These are phyloP conservation scores for Teunomyces funiuensis DNA, from an alignment of 805 yeast species.

Conservation along the genomic window DNA sequence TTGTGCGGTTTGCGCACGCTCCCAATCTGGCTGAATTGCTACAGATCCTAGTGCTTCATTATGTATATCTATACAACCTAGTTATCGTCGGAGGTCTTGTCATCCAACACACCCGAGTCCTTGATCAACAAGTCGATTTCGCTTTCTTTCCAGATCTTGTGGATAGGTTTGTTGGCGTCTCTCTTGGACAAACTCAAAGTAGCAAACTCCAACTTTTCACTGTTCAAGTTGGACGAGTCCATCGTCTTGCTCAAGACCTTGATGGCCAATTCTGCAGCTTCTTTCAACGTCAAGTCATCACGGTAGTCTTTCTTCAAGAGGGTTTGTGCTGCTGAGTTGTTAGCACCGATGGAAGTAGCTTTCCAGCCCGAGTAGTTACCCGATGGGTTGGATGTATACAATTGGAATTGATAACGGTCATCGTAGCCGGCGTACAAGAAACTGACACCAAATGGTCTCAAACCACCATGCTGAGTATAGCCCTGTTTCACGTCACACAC, in stretches of 20 bases:
- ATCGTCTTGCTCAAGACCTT: slow-evolving; percentile 92
- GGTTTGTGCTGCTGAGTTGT: slow-evolving; percentile 94
- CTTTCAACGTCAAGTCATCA: slow-evolving; percentile 68
- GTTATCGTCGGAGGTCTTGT: slow-evolving; percentile 28
- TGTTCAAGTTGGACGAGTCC: slow-evolving; percentile 79
- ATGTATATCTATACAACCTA: slow-evolving; percentile 10
- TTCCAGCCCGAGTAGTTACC: slow-evolving; percentile 99
- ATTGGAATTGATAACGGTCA: slow-evolving; percentile 83
- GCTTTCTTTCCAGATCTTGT: slow-evolving; percentile 75
- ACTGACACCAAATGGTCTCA: slow-evolving; percentile 97
- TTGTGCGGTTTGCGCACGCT: not conserved
- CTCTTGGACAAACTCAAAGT: slow-evolving; percentile 56
- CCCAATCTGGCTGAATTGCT: not conserved
- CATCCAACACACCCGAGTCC: slow-evolving; percentile 65
- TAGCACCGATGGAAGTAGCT: slow-evolving; percentile 96
- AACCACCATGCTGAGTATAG: slow-evolving; percentile 97
- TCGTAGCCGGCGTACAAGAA: slow-evolving; percentile 96
- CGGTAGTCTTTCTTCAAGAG: slow-evolving; percentile 92
- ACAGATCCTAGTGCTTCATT: not conserved
- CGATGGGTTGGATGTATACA: slow-evolving; percentile 93
- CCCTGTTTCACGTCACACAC: slow-evolving; percentile 96
- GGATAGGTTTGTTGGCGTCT: slow-evolving; percentile 52
- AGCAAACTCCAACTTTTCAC: slow-evolving; percentile 92
- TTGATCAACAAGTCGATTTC: slow-evolving; percentile 76
- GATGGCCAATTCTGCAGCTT: slow-evolving; percentile 84